Percentiles rank a stretch among this genome's conserved stretches.
phyloP scores from a whole-genome alignment of 768 basidiomycete genomes.

The Leucogyrophana mollusca region DNA sequence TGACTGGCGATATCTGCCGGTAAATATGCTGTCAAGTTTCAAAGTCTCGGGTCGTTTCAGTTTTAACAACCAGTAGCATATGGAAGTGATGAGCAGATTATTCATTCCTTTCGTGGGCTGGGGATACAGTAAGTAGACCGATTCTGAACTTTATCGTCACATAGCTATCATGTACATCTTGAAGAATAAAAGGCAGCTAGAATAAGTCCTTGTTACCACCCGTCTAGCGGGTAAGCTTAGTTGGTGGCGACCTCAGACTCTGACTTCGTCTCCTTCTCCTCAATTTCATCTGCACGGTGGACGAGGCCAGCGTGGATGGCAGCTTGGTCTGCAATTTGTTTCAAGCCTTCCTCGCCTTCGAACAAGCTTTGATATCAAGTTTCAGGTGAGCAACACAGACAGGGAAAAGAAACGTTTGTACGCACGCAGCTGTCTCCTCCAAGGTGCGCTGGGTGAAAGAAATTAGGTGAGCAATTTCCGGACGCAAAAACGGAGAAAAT shows the following conservation, averaged over 20 bases:
- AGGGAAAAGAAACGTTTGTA: not conserved
- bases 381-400: no score
- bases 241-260: slow-evolving; percentile 1
- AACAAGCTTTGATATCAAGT: slow-evolving; percentile 12
- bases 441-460: slow-evolving; percentile 8
- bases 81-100: no score
- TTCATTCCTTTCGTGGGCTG: no score
- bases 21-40: no score
- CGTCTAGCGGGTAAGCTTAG: not conserved
- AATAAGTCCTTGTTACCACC: not conserved
- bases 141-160: no score
- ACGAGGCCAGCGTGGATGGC: slow-evolving; percentile 1
- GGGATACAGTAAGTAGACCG: no score
- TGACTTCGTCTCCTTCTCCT: slow-evolving; percentile 5
- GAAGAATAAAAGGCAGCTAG: not conserved
- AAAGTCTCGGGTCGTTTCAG: no score
- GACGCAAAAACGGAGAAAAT: not conserved
- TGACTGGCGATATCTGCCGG: no score
- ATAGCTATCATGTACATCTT: not conserved
- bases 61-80: no score
- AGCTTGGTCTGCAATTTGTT: slow-evolving; percentile 1
- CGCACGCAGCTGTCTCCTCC: slow-evolving; percentile 19
- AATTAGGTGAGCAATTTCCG: not conserved
- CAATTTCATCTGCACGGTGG: not conserved
- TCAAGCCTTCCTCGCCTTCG: slow-evolving; percentile 6